A percentile compares a stretch with the other conserved stretches of the same genome.
phyloP scores from a whole-genome alignment of 352 stramenopile genomes.

The Aphanomyces invadans region DNA sequence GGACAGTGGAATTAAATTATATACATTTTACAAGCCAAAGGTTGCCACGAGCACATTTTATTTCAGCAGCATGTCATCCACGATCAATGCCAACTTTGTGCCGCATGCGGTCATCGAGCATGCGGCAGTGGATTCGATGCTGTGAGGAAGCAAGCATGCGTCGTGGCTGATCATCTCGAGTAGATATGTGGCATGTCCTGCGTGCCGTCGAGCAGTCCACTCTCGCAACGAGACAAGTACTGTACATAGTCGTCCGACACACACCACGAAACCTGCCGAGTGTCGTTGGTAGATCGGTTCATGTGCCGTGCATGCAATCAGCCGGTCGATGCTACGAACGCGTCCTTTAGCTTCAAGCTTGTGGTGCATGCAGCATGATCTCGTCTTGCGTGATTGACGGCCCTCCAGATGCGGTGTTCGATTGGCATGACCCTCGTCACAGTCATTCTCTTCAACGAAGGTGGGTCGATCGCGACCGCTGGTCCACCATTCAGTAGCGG shows the following conservation, averaged over 20 bases:
- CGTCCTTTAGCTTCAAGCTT: constrained; percentile 9
- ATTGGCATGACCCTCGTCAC: constrained; percentile 1
- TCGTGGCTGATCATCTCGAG: not conserved
- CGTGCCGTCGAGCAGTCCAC: constrained; percentile 5
- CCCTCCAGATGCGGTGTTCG: not conserved
- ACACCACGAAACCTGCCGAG: not conserved
- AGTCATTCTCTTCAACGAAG: constrained; percentile 18
- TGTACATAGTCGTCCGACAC: no score
- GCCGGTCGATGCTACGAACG: not conserved
- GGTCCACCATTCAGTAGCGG: not conserved
- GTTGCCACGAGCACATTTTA: not conserved
- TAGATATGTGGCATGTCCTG: constrained; percentile 4
- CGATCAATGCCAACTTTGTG: constrained; percentile 8
- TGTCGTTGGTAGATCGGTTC: not conserved
- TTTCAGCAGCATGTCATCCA: not conserved
- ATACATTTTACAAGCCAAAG: not conserved
- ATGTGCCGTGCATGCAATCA: not conserved
- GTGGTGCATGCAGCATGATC: not conserved
- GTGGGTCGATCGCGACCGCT: not conserved
- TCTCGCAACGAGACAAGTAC: not conserved
- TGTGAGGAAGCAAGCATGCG: not conserved
- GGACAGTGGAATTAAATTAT: not conserved
- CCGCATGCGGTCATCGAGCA: constrained; percentile 9
- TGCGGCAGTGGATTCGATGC: constrained; percentile 1
- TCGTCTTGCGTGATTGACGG: not conserved